These are phyloP conservation scores for Candida endomychidarum DNA, from an alignment of 805 yeast genomes.

Conservation along the genomic window DNA sequence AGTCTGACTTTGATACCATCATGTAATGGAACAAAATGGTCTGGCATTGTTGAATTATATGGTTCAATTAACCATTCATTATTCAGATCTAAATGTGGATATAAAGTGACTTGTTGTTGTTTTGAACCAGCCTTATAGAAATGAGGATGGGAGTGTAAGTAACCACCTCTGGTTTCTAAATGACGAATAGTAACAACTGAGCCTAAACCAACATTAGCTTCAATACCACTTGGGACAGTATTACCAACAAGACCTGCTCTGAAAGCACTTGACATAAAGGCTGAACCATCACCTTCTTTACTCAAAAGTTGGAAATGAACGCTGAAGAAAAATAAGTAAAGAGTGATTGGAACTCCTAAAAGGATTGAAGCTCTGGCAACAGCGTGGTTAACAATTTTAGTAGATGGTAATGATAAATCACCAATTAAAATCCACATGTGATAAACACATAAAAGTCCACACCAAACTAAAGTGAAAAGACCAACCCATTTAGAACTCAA, in stretches of 20 bases:
- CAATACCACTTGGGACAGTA: constrained; percentile 55
- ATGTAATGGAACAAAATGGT: constrained; percentile 58
- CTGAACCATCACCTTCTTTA: constrained; percentile 69
- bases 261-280: constrained; percentile 72
- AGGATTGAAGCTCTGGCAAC: constrained; percentile 51
- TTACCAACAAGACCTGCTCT: constrained; percentile 62
- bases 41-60: constrained; percentile 56
- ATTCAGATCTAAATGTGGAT: constrained; percentile 75
- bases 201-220: constrained; percentile 71
- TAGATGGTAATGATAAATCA: constrained; percentile 55
- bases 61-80: constrained; percentile 73
- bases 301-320: constrained; percentile 59
- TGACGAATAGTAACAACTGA: constrained; percentile 69
- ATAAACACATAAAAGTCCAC: constrained; percentile 58
- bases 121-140: constrained; percentile 75
- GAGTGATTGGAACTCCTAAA: constrained; percentile 54
- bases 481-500: constrained; percentile 84
- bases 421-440: constrained; percentile 74
- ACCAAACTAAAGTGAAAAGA: constrained; percentile 76
- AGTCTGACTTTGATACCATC: constrained; percentile 74
- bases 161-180: constrained; percentile 71
- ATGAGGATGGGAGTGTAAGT: constrained; percentile 77
- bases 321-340: constrained; percentile 60
- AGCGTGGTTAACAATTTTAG: constrained; percentile 46
- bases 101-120: constrained; percentile 80